Conservation (phyloP, 2,329 filamentous ascomycete species). For the Xylaria sp. region DNA sequence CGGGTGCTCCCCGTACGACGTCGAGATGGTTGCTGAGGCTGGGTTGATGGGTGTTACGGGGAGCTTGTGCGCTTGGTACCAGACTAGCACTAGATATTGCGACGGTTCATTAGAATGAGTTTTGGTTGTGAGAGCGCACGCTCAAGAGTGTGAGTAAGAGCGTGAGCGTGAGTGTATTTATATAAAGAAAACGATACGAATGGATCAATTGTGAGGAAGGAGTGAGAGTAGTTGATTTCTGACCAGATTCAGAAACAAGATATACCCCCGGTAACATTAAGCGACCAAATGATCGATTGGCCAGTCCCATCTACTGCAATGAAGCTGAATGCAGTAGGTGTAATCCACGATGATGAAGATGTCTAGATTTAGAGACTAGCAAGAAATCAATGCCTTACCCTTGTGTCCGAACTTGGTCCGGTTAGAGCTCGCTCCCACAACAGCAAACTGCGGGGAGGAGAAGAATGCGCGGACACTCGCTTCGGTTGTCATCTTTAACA, state of each 20-base stretch:
- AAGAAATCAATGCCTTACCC: conserved; percentile 63
- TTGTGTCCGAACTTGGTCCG: conserved; percentile 88
- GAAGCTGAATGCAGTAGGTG: background rate
- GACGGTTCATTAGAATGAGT: background rate
- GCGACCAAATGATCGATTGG: background rate
- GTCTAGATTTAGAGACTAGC: background rate
- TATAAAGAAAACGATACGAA: no score
- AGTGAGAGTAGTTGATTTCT: background rate
- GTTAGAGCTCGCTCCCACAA: conserved; percentile 90
- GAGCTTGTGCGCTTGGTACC: conserved; percentile 84
- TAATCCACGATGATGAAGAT: background rate
- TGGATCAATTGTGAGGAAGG: background rate
- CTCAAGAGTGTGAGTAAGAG: no score
- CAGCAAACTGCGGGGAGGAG: conserved; percentile 80
- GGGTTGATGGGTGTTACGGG: conserved; percentile 89
- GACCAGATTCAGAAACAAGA: background rate
- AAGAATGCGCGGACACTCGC: conserved; percentile 83
- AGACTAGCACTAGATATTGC: conserved; percentile 76
- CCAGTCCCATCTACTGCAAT: background rate
- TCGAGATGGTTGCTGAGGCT: conserved; percentile 70
- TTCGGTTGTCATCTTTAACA: conserved; percentile 70
- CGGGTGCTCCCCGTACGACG: conserved; percentile 66
- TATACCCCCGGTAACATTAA: background rate
- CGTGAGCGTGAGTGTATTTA: no score
- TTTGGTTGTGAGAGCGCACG: background rate